Conservation (phyloP, 1,139 yeast species). For the Saccharomycopsis phalli region DNA sequence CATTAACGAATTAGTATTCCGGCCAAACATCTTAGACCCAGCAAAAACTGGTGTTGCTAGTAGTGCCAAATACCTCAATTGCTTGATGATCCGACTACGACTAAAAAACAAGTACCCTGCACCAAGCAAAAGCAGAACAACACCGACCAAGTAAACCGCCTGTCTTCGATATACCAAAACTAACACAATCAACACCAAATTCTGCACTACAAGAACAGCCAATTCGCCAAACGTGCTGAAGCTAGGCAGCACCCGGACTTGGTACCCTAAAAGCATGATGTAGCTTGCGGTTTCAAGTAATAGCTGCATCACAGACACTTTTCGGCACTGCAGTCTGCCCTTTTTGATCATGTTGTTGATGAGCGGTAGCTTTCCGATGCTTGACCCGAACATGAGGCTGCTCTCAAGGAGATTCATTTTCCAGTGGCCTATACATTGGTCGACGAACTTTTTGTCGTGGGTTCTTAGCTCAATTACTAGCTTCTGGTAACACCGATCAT, state of each 20-base stretch:
- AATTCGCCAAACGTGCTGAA: neutral
- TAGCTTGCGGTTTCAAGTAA: neutral
- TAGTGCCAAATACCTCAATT: neutral
- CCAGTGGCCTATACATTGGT: neutral
- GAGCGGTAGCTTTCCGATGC: slow-evolving; percentile 1
- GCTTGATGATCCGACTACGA: neutral
- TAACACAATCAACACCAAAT: neutral
- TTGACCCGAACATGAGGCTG: neutral
- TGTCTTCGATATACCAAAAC: neutral
- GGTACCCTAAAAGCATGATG: neutral
- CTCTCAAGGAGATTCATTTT: neutral
- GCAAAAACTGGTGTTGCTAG: neutral
- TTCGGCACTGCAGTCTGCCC: neutral
- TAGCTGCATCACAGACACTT: slow-evolving; percentile 3
- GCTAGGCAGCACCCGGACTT: neutral
- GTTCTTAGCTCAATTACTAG: slow-evolving; percentile 1
- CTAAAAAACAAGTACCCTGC: neutral
- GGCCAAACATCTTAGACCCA: too few species aligned
- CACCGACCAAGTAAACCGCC: neutral
- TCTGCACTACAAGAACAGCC: slow-evolving; percentile 4
- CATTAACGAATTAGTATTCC: too few species aligned
- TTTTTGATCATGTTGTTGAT: slow-evolving; percentile 2
- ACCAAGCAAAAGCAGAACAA: neutral
- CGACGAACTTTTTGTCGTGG: neutral
- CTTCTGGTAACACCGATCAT: slow-evolving; percentile 3